Conservation (phyloP, 441 rosid species). For the Pelargonium exstipulatum region DNA sequence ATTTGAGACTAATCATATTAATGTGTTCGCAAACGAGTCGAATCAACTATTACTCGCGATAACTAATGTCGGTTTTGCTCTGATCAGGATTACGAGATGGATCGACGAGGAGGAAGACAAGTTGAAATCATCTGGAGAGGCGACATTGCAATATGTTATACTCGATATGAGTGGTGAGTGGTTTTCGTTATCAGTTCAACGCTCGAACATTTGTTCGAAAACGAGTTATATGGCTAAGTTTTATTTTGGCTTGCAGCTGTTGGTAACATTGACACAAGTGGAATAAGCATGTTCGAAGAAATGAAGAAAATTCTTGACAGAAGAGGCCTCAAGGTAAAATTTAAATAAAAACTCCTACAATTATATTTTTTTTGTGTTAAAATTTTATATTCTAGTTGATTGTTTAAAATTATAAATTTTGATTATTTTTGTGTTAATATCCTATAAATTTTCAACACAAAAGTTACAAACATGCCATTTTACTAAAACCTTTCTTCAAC, state of each 20-base stretch:
- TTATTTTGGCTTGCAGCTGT: constrained; percentile 34
- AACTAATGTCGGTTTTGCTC: too few species aligned
- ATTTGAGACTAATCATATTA: too few species aligned
- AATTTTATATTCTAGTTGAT: too few species aligned
- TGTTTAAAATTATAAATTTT: too few species aligned
- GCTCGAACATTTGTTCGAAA: too few species aligned
- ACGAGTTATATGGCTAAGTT: too few species aligned
- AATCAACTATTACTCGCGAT: too few species aligned
- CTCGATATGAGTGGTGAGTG: constrained; percentile 67
- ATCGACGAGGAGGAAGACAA: constrained; percentile 80
- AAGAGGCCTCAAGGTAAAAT: constrained; percentile 25
- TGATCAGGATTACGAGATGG: constrained; percentile 45
- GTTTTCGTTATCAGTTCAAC: not conserved
- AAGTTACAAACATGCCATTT: too few species aligned
- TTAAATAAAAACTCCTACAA: not conserved
- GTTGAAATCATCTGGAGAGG: constrained; percentile 47
- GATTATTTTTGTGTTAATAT: not conserved
- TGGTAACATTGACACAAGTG: constrained; percentile 95
- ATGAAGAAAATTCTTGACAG: constrained; percentile 52
- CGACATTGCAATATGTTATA: constrained; percentile 61
- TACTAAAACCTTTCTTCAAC: too few species aligned
- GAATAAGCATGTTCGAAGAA: constrained; percentile 92
- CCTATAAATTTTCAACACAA: too few species aligned
- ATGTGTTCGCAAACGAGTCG: not conserved
- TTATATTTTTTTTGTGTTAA: too few species aligned